Evolutionary conservation across 139 green algal genomes (phyloP).

Genomic region (Coccomyxa sp.): DNA sequence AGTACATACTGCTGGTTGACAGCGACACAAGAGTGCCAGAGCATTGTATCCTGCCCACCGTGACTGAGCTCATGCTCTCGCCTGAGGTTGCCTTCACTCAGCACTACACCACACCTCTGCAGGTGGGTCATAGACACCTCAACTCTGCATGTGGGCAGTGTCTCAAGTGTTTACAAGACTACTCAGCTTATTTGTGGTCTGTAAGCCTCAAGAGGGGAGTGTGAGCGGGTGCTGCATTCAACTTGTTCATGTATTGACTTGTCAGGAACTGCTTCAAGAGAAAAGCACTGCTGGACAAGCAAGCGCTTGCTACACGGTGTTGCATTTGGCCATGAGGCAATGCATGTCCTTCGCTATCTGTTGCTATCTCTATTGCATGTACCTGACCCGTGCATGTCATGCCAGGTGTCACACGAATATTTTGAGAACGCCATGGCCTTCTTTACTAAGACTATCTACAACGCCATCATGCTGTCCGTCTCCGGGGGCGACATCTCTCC

Average conservation of each 20-base stretch:
- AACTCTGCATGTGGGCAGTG: no score
- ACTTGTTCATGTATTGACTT: no score
- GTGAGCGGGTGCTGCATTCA: no score
- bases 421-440: background rate
- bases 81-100: background rate
- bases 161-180: no score
- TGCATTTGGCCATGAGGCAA: no score
- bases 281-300: no score
- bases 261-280: no score
- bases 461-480: background rate
- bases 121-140: background rate
- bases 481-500: slow-evolving; percentile 3
- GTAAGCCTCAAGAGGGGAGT: background rate
- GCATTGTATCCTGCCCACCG: background rate
- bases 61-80: background rate
- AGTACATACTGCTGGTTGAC: background rate
- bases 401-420: background rate
- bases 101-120: slow-evolving; percentile 3
- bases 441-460: background rate
- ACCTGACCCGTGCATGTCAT: no score
- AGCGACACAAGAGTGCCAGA: background rate
- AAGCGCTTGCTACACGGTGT: no score
- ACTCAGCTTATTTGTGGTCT: background rate
- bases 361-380: background rate
- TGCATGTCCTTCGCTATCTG: background rate